A percentile compares a stretch with the other conserved stretches of the same genome.
Conservation (phyloP, 768 basidiomycete species). For the Termitomyces sp. region DNA sequence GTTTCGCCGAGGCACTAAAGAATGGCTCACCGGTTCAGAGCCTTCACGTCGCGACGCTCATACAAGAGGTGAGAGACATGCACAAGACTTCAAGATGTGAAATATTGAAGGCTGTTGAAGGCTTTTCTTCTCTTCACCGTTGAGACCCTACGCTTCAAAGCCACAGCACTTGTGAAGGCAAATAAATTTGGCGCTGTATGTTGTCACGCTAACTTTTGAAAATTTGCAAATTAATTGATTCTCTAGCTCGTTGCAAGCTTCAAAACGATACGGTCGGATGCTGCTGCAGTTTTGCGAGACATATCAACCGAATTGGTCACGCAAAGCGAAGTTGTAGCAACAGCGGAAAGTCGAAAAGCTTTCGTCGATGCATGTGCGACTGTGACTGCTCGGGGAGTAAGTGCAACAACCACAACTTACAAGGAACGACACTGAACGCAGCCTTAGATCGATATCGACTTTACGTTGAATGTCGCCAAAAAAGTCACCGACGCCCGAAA, state of each 20-base stretch:
- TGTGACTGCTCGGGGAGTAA: constrained; percentile 35
- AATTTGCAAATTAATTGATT: constrained; percentile 1
- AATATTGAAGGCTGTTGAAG: constrained; percentile 32
- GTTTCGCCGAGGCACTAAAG: constrained; percentile 44
- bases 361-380: constrained; percentile 49
- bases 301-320: constrained; percentile 53
- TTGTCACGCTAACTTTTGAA: constrained; percentile 10
- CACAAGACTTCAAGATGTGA: neutral
- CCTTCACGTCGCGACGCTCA: constrained; percentile 71
- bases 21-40: constrained; percentile 47
- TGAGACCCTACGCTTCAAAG: constrained; percentile 74
- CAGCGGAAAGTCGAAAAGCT: constrained; percentile 47
- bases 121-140: constrained; percentile 69
- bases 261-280: constrained; percentile 58
- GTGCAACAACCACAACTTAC: neutral
- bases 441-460: constrained; percentile 60
- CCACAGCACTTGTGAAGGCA: constrained; percentile 62
- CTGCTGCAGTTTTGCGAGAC: constrained; percentile 48
- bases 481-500: constrained; percentile 67
- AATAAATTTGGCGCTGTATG: constrained; percentile 72
- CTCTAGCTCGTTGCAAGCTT: constrained; percentile 62
- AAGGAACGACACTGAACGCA: constrained; percentile 7
- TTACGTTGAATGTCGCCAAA: constrained; percentile 57
- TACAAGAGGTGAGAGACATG: constrained; percentile 58
- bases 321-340: constrained; percentile 48